Conservation (phyloP, 2,329 filamentous ascomycete genomes). For the Decorospora gaudefroyi region DNA sequence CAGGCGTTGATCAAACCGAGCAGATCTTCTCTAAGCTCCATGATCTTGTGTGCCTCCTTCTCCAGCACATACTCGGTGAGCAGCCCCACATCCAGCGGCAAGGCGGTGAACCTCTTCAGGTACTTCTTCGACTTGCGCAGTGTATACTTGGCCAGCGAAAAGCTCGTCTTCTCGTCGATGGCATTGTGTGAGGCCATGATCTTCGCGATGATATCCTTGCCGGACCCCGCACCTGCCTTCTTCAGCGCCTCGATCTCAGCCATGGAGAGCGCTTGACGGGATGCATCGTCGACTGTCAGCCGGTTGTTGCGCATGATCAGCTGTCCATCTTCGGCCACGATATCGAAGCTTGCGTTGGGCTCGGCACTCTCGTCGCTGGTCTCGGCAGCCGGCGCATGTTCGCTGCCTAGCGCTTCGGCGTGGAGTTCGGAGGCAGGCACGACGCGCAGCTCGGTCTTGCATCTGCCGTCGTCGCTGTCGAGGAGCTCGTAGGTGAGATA, state of each 20-base stretch:
- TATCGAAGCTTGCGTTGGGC: conserved; percentile 50
- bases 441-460: conserved; percentile 72
- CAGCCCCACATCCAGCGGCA: conserved; percentile 79
- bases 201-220: conserved; percentile 89
- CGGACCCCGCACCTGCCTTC: conserved; percentile 73
- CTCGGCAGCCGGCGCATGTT: conserved; percentile 49
- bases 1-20: conserved; percentile 82
- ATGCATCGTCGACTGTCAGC: conserved; percentile 65
- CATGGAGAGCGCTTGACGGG: conserved; percentile 74
- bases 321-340: conserved; percentile 54
- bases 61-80: conserved; percentile 80
- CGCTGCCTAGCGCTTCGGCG: conserved; percentile 70
- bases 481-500: conserved; percentile 89
- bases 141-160: conserved; percentile 94
- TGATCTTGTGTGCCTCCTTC: conserved; percentile 76
- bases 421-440: conserved; percentile 83
- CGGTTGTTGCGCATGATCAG: conserved; percentile 65
- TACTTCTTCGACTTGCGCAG: conserved; percentile 94
- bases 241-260: conserved; percentile 74
- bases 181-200: conserved; percentile 86
- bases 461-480: conserved; percentile 67
- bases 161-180: conserved; percentile 91
- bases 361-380: conserved; percentile 40
- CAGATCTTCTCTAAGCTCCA: conserved; percentile 86
- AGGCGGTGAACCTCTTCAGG: conserved; percentile 79